These are phyloP conservation scores for Hypoxylon sp. DNA, from an alignment of 2,329 filamentous ascomycete species.

Conservation along the genomic window DNA sequence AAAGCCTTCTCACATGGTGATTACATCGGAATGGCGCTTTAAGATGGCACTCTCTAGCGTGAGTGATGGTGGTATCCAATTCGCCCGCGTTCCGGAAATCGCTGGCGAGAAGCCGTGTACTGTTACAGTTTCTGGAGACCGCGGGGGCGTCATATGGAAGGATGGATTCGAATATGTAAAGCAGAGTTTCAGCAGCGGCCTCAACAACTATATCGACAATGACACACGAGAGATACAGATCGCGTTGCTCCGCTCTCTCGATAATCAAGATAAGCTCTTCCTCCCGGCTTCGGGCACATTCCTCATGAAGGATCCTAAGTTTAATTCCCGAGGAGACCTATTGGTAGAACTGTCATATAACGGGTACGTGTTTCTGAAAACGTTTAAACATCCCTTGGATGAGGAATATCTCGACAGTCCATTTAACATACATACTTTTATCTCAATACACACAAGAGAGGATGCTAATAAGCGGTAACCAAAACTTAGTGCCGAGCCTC, in stretches of 20 bases:
- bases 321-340: not conserved
- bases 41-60: slow-evolving; percentile 1
- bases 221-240: not conserved
- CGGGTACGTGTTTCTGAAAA: not conserved
- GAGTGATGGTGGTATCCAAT: not conserved
- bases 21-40: slow-evolving; percentile 1
- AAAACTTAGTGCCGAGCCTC: not conserved
- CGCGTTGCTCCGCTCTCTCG: slow-evolving; percentile 1
- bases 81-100: not conserved
- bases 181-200: not conserved
- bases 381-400: not conserved
- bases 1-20: not conserved
- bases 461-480: not conserved
- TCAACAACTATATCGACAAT: not conserved
- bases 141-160: not conserved
- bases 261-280: slow-evolving; percentile 1
- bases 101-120: not conserved
- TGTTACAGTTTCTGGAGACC: not conserved
- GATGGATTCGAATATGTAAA: not conserved
- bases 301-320: slow-evolving; percentile 4
- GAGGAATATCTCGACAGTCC: too few species aligned
- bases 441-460: not conserved
- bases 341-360: not conserved
- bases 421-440: not conserved
- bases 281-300: not conserved